phyloP scores from a whole-genome alignment of 1,139 yeast species.

The Yamadazyma blattariae region DNA sequence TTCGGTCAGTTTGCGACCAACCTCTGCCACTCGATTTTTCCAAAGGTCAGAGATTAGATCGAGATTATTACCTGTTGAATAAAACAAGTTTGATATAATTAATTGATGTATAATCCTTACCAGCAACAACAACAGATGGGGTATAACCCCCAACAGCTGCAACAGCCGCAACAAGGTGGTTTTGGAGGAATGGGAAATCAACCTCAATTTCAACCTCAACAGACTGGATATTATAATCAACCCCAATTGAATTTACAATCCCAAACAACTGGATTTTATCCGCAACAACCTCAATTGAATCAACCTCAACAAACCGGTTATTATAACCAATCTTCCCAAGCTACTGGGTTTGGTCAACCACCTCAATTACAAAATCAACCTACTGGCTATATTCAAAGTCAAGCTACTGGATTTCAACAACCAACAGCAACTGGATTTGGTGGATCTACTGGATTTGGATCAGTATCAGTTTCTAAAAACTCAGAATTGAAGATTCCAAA shows the following conservation, averaged over 20 bases:
- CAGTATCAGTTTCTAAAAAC: conserved; percentile 27
- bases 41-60: not conserved
- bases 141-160: conserved; percentile 20
- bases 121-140: conserved; percentile 32
- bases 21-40: not conserved
- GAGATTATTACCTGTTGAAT: not conserved
- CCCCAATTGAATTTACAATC: conserved; percentile 44
- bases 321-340: not conserved
- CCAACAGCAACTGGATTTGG: conserved; percentile 21
- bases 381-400: conserved; percentile 21
- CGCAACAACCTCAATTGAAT: conserved; percentile 6
- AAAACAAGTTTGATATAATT: not conserved
- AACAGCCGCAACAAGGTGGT: conserved; percentile 18
- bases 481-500: conserved; percentile 53
- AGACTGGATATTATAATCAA: conserved; percentile 22
- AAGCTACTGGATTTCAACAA: conserved; percentile 17
- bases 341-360: conserved; percentile 1
- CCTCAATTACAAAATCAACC: conserved; percentile 12
- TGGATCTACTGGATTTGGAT: conserved; percentile 14
- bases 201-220: conserved; percentile 37
- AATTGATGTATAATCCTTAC: conserved; percentile 43
- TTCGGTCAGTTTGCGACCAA: not conserved
- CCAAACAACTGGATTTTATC: conserved; percentile 35
- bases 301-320: conserved; percentile 14
- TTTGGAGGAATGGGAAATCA: conserved; percentile 17